Percentiles rank a stretch among this genome's conserved stretches.
Evolutionary conservation across 495 filamentous ascomycete genomes (phyloP).

Genomic region (Tuber melanosporum): DNA sequence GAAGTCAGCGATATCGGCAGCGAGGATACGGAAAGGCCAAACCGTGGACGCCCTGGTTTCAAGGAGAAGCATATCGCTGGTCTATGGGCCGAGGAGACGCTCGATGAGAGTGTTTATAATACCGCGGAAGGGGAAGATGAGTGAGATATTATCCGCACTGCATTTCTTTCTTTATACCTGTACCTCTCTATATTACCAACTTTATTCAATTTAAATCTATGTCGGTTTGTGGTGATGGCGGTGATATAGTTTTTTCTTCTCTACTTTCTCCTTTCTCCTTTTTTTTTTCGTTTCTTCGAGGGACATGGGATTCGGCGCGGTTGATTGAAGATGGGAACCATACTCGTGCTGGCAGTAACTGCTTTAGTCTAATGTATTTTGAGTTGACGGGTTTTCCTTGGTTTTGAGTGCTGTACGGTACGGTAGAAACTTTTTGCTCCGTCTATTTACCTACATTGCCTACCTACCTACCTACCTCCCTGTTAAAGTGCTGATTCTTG

Average conservation of each 20-base stretch:
- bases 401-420: neutral
- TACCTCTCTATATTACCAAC: neutral
- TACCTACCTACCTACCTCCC: neutral
- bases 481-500: neutral
- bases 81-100: slow-evolving; percentile 32
- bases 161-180: neutral
- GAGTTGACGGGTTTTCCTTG: neutral
- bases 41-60: slow-evolving; percentile 5
- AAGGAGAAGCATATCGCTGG: slow-evolving; percentile 9
- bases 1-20: slow-evolving; percentile 21
- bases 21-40: slow-evolving; percentile 21
- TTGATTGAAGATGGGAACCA: neutral
- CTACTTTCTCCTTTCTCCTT: neutral
- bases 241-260: neutral
- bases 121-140: slow-evolving; percentile 34
- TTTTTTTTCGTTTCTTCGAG: neutral
- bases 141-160: neutral
- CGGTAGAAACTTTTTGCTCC: neutral
- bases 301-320: neutral
- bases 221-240: neutral
- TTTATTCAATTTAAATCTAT: neutral
- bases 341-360: neutral
- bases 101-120: slow-evolving; percentile 37
- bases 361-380: neutral
- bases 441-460: too few species aligned